Evolutionary conservation across 2,329 filamentous ascomycete genomes (phyloP).

Genomic region (Ambrosiella xylebori): DNA sequence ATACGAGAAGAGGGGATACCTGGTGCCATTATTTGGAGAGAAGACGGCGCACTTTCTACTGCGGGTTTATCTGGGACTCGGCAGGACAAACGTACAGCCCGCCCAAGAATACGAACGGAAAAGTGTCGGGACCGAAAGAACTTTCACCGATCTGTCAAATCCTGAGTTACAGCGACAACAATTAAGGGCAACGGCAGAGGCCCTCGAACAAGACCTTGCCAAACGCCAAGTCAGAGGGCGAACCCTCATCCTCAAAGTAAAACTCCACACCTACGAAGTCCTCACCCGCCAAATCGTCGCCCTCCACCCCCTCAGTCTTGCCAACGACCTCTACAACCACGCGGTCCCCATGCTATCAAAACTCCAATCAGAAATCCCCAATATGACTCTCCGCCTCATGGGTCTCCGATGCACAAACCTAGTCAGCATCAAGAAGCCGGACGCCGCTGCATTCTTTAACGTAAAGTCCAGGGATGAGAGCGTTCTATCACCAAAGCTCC

Average conservation of each 20-base stretch:
- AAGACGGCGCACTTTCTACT: conserved; percentile 82
- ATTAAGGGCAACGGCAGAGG: conserved; percentile 62
- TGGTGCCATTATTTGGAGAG: conserved; percentile 70
- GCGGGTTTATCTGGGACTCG: conserved; percentile 68
- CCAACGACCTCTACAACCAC: conserved; percentile 71
- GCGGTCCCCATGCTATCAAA: conserved; percentile 69
- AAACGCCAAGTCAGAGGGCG: conserved; percentile 70
- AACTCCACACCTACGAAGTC: conserved; percentile 86
- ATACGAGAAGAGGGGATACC: conserved; percentile 53
- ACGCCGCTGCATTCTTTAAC: conserved; percentile 66
- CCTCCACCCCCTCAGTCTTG: conserved; percentile 51
- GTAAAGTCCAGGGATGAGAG: conserved; percentile 21
- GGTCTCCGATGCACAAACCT: conserved; percentile 78
- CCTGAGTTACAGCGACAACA: conserved; percentile 55
- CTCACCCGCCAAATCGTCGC: conserved; percentile 64
- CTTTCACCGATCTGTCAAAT: conserved; percentile 65
- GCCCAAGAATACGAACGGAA: conserved; percentile 84
- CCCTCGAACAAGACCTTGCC: conserved; percentile 70
- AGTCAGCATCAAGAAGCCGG: conserved; percentile 66
- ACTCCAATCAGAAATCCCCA: conserved; percentile 65
- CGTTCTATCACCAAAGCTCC: neutral
- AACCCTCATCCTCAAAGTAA: conserved; percentile 84
- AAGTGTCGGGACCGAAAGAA: conserved; percentile 84
- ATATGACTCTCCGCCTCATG: conserved; percentile 68
- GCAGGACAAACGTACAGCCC: conserved; percentile 68